Conservation (phyloP, 371 early-diverging fungal species). For the Mucor velutinosus region DNA sequence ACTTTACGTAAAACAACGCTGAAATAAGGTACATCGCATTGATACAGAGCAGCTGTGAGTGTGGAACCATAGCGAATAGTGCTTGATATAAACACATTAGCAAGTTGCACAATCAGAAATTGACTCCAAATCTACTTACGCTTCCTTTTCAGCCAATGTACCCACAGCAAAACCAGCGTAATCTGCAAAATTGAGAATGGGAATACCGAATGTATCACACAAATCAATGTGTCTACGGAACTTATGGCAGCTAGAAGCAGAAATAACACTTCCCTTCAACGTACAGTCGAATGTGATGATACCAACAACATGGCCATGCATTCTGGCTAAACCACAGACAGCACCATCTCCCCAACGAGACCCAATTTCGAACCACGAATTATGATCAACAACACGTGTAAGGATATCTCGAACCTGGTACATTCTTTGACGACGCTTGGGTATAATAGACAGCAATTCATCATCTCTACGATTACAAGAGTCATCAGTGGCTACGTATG, state of each 20-base stretch:
- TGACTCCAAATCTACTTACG: constrained; percentile 25
- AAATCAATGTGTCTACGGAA: constrained; percentile 51
- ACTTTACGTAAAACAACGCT: constrained; percentile 48
- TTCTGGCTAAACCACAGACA: constrained; percentile 42
- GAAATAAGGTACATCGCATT: constrained; percentile 49
- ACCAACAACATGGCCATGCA: constrained; percentile 45
- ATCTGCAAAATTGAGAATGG: constrained; percentile 49
- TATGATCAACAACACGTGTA: constrained; percentile 33
- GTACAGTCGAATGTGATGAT: constrained; percentile 45
- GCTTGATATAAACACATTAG: constrained; percentile 13
- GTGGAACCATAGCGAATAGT: constrained; percentile 51
- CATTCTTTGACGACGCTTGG: constrained; percentile 41
- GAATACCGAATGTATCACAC: constrained; percentile 49
- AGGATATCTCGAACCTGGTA: constrained; percentile 46
- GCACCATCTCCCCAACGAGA: constrained; percentile 52
- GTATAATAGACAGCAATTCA: constrained; percentile 37
- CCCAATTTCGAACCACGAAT: constrained; percentile 51
- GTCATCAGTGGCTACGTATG: constrained; percentile 21
- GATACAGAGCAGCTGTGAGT: constrained; percentile 48
- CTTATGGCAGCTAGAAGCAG: constrained; percentile 40
- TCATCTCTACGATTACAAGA: constrained; percentile 35
- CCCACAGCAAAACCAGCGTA: constrained; percentile 53
- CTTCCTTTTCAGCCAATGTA: constrained; percentile 48
- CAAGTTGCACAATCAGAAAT: background rate
- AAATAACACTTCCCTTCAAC: constrained; percentile 40